Conservation (phyloP, 768 basidiomycete species). For the Hypholoma fasciculare region DNA sequence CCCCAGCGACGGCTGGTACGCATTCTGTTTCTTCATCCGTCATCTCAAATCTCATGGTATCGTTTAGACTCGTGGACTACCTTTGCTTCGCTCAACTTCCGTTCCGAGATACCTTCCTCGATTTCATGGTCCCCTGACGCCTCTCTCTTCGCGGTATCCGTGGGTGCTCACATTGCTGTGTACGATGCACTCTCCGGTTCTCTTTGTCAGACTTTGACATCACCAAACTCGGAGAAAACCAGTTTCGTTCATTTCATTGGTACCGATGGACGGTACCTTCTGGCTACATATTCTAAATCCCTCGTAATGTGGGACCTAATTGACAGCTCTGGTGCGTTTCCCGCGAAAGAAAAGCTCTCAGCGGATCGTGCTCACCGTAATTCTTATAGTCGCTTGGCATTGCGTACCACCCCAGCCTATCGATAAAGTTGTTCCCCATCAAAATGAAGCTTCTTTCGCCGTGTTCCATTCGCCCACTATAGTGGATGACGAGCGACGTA, state of each 20-base stretch:
- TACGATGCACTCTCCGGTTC: constrained; percentile 70
- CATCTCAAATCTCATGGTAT: constrained; percentile 1
- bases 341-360: not conserved
- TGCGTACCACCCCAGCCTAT: constrained; percentile 37
- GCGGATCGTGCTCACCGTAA: not conserved
- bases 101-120: constrained; percentile 62
- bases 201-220: constrained; percentile 59
- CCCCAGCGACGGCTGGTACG: constrained; percentile 33
- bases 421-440: constrained; percentile 53
- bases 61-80: constrained; percentile 74
- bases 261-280: constrained; percentile 67
- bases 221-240: constrained; percentile 49
- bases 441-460: constrained; percentile 56
- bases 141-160: constrained; percentile 77
- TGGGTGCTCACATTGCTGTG: constrained; percentile 66
- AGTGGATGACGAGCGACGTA: constrained; percentile 28
- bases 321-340: constrained; percentile 52
- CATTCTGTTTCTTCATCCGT: constrained; percentile 5
- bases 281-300: constrained; percentile 45
- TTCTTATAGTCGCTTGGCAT: constrained; percentile 61
- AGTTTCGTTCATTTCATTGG: constrained; percentile 68
- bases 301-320: constrained; percentile 77
- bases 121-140: constrained; percentile 84
- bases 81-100: constrained; percentile 71
- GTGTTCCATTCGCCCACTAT: constrained; percentile 43